These are phyloP conservation scores for Solanum chmielewskii DNA, from an alignment of 257 asterid species.

Conservation along the genomic window DNA sequence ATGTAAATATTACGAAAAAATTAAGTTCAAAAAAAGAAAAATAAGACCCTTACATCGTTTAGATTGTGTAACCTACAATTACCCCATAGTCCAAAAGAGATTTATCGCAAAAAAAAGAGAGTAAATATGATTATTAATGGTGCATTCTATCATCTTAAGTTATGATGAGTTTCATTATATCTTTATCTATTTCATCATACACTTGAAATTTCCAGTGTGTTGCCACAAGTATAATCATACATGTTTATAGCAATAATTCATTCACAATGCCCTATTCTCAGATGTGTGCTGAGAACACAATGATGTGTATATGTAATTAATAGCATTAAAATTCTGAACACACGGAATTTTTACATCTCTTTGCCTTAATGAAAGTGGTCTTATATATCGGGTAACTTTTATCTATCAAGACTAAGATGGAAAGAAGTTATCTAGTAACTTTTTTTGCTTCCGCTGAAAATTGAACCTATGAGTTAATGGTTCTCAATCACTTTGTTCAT, in stretches of 20 bases:
- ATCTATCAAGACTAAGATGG: neutral
- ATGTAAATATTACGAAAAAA: too few species aligned
- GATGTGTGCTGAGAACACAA: neutral
- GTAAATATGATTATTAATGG: neutral
- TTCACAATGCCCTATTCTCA: neutral
- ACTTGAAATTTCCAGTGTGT: neutral
- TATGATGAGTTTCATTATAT: neutral
- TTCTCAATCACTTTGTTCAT: neutral
- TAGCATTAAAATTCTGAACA: neutral
- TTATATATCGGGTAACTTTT: neutral
- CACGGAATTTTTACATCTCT: neutral
- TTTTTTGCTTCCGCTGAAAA: neutral
- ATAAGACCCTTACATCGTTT: neutral
- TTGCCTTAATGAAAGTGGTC: neutral
- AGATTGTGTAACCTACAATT: neutral
- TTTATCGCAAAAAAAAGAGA: neutral
- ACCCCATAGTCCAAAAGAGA: too few species aligned
- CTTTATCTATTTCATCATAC: neutral
- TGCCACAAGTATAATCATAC: neutral
- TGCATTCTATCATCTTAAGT: neutral
- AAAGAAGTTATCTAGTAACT: neutral
- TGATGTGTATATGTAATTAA: neutral
- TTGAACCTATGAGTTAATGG: neutral
- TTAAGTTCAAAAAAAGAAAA: too few species aligned
- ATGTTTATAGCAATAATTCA: neutral